These are phyloP conservation scores for Leptodermis oblonga DNA, from an alignment of 257 asterid genomes.

Conservation along the genomic window DNA sequence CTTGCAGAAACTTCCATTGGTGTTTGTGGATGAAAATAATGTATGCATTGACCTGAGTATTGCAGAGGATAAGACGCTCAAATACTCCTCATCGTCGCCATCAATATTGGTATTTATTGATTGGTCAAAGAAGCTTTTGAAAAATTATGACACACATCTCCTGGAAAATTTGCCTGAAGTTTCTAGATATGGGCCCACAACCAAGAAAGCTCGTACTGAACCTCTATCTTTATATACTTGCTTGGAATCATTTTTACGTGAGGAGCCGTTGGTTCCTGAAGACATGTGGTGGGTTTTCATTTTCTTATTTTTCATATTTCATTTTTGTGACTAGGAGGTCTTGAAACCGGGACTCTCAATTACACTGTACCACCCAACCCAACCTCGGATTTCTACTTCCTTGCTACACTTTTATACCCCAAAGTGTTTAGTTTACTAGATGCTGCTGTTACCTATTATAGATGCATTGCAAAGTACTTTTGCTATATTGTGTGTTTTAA, in stretches of 20 bases:
- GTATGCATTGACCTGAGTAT: slow-evolving; percentile 87
- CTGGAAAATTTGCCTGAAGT: slow-evolving; percentile 88
- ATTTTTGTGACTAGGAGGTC: not conserved
- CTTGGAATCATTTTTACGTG: slow-evolving; percentile 95
- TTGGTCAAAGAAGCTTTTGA: slow-evolving; percentile 96
- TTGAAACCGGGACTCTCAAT: not conserved
- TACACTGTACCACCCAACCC: not conserved
- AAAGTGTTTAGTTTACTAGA: not conserved
- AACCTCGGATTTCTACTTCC: slow-evolving; percentile 10
- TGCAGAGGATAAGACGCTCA: slow-evolving; percentile 83
- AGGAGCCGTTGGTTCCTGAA: slow-evolving; percentile 99
- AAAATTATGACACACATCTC: slow-evolving; percentile 70
- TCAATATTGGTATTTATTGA: slow-evolving; percentile 91
- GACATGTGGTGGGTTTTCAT: slow-evolving; percentile 81
- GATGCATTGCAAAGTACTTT: not conserved
- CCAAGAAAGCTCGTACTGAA: slow-evolving; percentile 92
- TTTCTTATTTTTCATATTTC: slow-evolving; percentile 13
- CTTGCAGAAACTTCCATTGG: slow-evolving; percentile 76
- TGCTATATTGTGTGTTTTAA: slow-evolving; percentile 1
- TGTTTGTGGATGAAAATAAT: slow-evolving; percentile 92
- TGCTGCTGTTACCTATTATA: not conserved
- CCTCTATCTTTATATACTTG: slow-evolving; percentile 97
- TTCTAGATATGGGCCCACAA: slow-evolving; percentile 65
- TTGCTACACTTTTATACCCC: not conserved
- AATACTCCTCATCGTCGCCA: slow-evolving; percentile 80